A percentile compares a stretch with the other conserved stretches of the same genome.
These are phyloP conservation scores for Curvularia hawaiiensis DNA, from an alignment of 2,329 filamentous ascomycete species.

Conservation along the genomic window DNA sequence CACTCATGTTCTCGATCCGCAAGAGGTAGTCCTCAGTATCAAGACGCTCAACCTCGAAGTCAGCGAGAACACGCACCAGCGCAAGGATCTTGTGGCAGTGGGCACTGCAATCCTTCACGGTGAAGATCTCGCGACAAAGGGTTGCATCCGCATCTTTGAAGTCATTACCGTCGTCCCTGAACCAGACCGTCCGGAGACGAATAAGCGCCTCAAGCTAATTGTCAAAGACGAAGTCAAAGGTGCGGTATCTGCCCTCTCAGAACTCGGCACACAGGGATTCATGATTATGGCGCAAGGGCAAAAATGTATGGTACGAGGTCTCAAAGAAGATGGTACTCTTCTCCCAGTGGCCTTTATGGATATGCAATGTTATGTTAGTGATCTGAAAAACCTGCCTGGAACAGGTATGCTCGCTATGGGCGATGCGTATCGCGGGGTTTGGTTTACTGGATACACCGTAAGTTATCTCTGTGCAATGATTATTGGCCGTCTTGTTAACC, in stretches of 20 bases:
- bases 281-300: conserved; percentile 92
- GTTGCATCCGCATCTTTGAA: conserved; percentile 88
- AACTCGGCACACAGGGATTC: conserved; percentile 84
- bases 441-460: conserved; percentile 91
- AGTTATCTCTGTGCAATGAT: conserved; percentile 18
- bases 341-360: conserved; percentile 97
- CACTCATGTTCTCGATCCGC: conserved; percentile 71
- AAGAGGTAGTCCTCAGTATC: conserved; percentile 80
- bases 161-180: conserved; percentile 91
- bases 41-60: conserved; percentile 85
- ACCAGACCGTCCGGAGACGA: conserved; percentile 82
- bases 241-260: conserved; percentile 83
- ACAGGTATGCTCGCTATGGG: conserved; percentile 87
- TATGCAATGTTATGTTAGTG: conserved; percentile 90
- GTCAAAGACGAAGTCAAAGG: conserved; percentile 92
- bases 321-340: conserved; percentile 93
- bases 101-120: conserved; percentile 87
- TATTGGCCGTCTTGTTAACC: conserved; percentile 17
- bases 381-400: conserved; percentile 80
- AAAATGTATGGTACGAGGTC: conserved; percentile 93
- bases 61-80: conserved; percentile 88
- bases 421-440: conserved; percentile 90
- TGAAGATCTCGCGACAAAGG: conserved; percentile 86
- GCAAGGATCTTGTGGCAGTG: conserved; percentile 79
- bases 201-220: conserved; percentile 81